Evolutionary conservation across 768 basidiomycete genomes (phyloP).

Genomic region (Asterophora parasitica): DNA sequence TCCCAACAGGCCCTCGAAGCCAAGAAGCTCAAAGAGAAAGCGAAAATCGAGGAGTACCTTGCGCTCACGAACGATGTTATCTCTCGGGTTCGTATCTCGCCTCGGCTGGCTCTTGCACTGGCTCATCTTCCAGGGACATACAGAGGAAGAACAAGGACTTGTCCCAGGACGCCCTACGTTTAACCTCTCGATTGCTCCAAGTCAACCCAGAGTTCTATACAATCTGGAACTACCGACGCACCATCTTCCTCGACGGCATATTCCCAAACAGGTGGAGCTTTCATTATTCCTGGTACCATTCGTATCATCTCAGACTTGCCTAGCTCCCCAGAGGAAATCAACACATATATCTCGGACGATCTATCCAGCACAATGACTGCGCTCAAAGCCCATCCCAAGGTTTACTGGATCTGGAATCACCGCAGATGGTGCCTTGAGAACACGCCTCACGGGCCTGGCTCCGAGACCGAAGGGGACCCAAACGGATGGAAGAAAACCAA

Average conservation of each 20-base stretch:
- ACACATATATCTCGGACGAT: conserved; percentile 65
- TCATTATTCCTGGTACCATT: not conserved
- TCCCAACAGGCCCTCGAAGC: conserved; percentile 59
- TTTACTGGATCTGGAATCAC: conserved; percentile 99
- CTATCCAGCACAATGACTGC: conserved; percentile 76
- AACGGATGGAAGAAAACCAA: conserved; percentile 71
- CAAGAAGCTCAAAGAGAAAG: conserved; percentile 62
- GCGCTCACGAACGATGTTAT: conserved; percentile 60
- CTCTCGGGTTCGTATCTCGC: conserved; percentile 44
- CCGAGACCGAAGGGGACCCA: conserved; percentile 36
- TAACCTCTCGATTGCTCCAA: conserved; percentile 72
- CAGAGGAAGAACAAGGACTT: conserved; percentile 72
- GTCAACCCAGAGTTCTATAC: conserved; percentile 96
- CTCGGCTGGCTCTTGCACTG: conserved; percentile 2
- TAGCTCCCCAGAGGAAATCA: conserved; percentile 59
- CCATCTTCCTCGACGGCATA: conserved; percentile 67
- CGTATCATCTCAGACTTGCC: conserved; percentile 14
- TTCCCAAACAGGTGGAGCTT: conserved; percentile 58
- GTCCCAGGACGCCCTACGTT: conserved; percentile 67
- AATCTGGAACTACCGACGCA: conserved; percentile 90
- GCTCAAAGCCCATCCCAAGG: conserved; percentile 84
- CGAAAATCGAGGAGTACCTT: conserved; percentile 75
- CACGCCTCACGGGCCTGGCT: conserved; percentile 68
- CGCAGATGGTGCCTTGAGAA: conserved; percentile 91
- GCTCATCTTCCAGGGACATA: conserved; percentile 9